Evolutionary conservation across 805 yeast genomes (phyloP), one percentile per base, ranked within the genome.

Genomic region (Myxozyma udenii): DNA sequence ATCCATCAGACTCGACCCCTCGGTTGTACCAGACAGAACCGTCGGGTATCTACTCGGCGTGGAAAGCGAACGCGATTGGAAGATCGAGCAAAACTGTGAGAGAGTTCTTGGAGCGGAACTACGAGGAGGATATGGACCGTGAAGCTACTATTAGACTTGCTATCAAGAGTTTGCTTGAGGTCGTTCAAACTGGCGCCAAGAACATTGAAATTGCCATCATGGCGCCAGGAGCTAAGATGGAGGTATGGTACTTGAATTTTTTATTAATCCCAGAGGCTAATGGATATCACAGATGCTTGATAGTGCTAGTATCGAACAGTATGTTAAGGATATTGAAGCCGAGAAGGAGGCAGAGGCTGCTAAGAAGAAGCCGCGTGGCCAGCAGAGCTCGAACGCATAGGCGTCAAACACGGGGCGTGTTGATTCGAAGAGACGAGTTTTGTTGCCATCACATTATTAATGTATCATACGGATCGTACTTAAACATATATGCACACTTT

Each of bases 51-150:
- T 91, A 85, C 68, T 87, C 95, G 43, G 95, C 96, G 2, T 93
- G 98, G 98, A 87, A 90, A 69, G 97, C 98, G 30, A 91, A 87
- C 67, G 89, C 98, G 18, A 93, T 93, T 65, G 98, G 98, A 52
- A 82, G 96, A 66, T 85, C 93, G 56, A 80, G 93, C 57, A 91
- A 93, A 69, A 91, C 98, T 2, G 97, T 93, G 32, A 83, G 95
- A 62, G 98, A 93, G 69, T 87, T 90, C 63, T 78, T 93, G 69
- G 98, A 93, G 69, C 90, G 89, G 72, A 86, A 87, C 65, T 88
- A 87, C 72, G 67, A 70, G 54, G 77, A 72, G 33, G 81, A 73
- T 9, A 78, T 83, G 71, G 82, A 79, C 48, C 74, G 77, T 46
- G 87, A 82, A 57, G 84, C 80, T 35, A 84, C 96, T 21, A 75